Base-by-base conservation (phyloP, 179 eudicot species). In the Vitellaria paradoxa region DNA sequence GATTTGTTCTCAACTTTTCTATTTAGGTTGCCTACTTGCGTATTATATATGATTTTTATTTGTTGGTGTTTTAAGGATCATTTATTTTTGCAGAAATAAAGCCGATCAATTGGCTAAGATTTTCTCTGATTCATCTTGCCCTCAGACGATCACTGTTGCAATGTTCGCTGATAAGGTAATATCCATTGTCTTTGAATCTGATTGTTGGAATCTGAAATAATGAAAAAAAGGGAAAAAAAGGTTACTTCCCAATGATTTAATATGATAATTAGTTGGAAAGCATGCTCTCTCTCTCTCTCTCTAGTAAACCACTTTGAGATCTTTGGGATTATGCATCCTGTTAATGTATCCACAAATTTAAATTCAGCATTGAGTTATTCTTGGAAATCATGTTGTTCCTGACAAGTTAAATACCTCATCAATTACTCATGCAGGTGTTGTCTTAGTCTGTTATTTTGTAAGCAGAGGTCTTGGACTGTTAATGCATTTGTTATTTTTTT, bases 161-260 rank as follows among this genome's bases (percentile, higher is more conserved):
- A 80, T 82, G 47, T 91, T 93, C 75, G 96, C 92, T 0, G 91
- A 96, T 85, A 85, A 88, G 97, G 99, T 91, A 88, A 52, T 15
- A 74, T 53, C 53, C 11, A 0, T 21, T 45, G 10, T 65, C 8
- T 14, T 52, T 53, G 37, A 30, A 30, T 57, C 18, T 17, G n/a
- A 20, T 60, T 59, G 50, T 6, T 59, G 23, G 55, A 73, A 73
- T 70, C 18, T 17, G n/a, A 20, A 53, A 53, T 59, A 18, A 56
- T 17, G 64, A 72, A 17, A 13, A 71, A 56, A 30, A 5, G 62
- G 7, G 24, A 12, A 53, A 23, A 23, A 56, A 21, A 50, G 20
- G 18, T 4, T 15, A 69, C 12, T 21, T 17, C 8, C 18, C 30
- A 46, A 15, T 69, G 57, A 46, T 68, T 46, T 68, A 46, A 26